Conservation (phyloP, 192 early-diverging fungal genomes). For the Phycomyces blakesleeanus region DNA sequence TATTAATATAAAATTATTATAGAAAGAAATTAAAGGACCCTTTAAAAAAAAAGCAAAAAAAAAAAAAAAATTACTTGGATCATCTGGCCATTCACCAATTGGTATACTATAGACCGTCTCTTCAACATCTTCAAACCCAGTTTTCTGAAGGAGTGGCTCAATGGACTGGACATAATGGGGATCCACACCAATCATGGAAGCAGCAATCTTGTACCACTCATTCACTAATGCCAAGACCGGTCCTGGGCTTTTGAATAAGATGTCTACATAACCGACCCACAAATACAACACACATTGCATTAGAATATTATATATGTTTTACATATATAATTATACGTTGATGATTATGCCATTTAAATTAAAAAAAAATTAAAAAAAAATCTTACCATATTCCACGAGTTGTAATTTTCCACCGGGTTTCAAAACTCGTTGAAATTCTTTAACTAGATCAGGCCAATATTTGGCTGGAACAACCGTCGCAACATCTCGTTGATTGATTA, state of each 20-base stretch:
- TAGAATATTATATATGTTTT: too few species aligned
- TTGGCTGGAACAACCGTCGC: conserved; percentile 11
- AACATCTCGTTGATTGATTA: conserved; percentile 35
- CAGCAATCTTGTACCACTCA: conserved; percentile 22
- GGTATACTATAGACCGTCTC: conserved; percentile 23
- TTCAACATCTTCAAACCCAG: conserved; percentile 22
- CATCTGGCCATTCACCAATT: conserved; percentile 31
- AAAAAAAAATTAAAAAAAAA: background rate
- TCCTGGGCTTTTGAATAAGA: conserved; percentile 18
- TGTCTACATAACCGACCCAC: conserved; percentile 5
- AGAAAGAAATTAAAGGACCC: too few species aligned
- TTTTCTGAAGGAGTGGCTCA: conserved; percentile 1
- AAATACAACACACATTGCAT: too few species aligned
- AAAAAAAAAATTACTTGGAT: conserved; percentile 24
- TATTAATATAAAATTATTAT: background rate
- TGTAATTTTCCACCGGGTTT: conserved; percentile 27
- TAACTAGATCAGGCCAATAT: conserved; percentile 18
- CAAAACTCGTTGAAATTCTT: conserved; percentile 10
- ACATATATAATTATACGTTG: too few species aligned
- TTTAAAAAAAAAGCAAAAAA: too few species aligned
- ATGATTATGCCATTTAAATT: background rate
- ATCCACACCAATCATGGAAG: conserved; percentile 7
- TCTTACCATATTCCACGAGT: conserved; percentile 27
- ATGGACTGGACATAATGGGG: conserved; percentile 4
- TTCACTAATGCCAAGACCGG: conserved; percentile 23